Conservation (phyloP, 148 eudicot species). For the Rhododendron mucronatum region DNA sequence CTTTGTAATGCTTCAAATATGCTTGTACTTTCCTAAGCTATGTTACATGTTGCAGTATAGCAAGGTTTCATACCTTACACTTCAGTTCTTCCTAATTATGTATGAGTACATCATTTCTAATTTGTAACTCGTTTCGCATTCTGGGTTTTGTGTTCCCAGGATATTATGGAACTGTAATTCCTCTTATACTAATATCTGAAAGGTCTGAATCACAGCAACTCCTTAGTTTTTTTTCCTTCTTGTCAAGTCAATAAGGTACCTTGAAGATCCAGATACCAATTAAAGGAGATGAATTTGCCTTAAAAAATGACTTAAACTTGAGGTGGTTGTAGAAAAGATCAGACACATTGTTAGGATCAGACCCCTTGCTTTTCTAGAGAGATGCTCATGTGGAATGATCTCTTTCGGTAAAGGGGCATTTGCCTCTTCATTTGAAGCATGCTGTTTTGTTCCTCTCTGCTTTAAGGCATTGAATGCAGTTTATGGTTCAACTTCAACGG, state of each 20-base stretch:
- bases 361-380: not conserved
- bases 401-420: not conserved
- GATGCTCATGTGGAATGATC: slow-evolving; percentile 1
- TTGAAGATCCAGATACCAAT: not conserved
- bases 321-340: not conserved
- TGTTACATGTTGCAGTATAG: not conserved
- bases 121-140: not conserved
- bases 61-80: not conserved
- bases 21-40: not conserved
- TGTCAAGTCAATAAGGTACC: not conserved
- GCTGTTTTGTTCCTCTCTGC: not conserved
- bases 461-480: not conserved
- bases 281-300: not conserved
- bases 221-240: not conserved
- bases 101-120: not conserved
- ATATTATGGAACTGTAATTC: not conserved
- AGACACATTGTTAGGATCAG: not conserved
- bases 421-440: not conserved
- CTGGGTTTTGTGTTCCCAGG: not conserved
- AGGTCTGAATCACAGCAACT: not conserved
- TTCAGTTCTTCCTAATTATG: not conserved
- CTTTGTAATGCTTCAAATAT: not conserved
- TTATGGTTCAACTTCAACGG: not conserved
- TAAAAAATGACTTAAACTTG: not conserved
- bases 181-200: not conserved